A percentile compares a stretch with the other conserved stretches of the same genome.
phyloP scores from a whole-genome alignment of 768 basidiomycete species.

The Lentinula lateritia region DNA sequence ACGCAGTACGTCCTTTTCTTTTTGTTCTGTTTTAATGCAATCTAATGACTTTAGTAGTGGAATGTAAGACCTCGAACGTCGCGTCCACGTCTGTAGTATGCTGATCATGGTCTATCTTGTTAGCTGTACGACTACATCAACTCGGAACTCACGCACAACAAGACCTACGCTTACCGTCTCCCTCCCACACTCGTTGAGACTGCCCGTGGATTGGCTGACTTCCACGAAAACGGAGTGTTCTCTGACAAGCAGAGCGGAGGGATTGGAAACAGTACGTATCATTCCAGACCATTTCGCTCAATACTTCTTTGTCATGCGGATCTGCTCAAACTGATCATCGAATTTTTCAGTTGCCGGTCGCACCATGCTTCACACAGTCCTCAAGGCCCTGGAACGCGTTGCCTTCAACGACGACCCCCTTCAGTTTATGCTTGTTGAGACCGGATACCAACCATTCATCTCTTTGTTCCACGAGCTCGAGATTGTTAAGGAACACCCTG shows the following conservation, averaged over 20 bases:
- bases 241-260: conserved; percentile 53
- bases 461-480: conserved; percentile 81
- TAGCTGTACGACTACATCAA: conserved; percentile 77
- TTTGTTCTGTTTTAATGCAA: background rate
- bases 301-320: background rate
- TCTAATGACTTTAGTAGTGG: conserved; percentile 43
- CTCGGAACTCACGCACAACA: conserved; percentile 75
- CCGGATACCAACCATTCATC: conserved; percentile 88
- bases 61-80: conserved; percentile 47
- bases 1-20: conserved; percentile 44
- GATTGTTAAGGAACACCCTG: conserved; percentile 48
- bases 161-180: conserved; percentile 71
- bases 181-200: conserved; percentile 77
- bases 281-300: background rate
- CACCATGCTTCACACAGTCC: conserved; percentile 67
- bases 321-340: background rate
- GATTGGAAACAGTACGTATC: conserved; percentile 71
- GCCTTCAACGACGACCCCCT: conserved; percentile 76
- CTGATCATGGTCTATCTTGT: background rate
- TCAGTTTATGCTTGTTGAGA: conserved; percentile 71
- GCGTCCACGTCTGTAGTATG: background rate
- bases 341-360: conserved; percentile 66
- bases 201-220: conserved; percentile 70
- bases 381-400: conserved; percentile 69
- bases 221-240: conserved; percentile 76